Percentiles rank a stretch among this genome's conserved stretches.
These are phyloP conservation scores for Monascus ruber DNA, from an alignment of 2,329 filamentous ascomycete genomes.

Conservation along the genomic window DNA sequence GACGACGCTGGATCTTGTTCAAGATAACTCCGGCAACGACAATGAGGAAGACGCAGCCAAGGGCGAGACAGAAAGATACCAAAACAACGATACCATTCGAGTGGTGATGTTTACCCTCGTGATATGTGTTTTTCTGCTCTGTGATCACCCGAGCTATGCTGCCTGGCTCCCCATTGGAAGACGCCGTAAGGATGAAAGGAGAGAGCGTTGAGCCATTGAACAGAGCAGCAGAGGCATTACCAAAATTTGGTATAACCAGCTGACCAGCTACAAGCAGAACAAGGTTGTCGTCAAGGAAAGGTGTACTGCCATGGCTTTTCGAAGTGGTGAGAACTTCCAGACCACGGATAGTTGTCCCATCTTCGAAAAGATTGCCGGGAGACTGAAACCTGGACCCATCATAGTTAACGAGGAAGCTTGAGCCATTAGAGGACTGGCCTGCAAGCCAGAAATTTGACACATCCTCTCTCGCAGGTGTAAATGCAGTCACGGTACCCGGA, in stretches of 20 bases:
- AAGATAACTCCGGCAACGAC: slow-evolving; percentile 36
- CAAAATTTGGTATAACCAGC: slow-evolving; percentile 63
- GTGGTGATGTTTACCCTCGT: slow-evolving; percentile 17
- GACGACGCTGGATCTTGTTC: slow-evolving; percentile 36
- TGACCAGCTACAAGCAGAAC: slow-evolving; percentile 75
- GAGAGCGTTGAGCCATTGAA: slow-evolving; percentile 72
- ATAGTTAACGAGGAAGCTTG: slow-evolving; percentile 71
- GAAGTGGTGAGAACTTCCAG: slow-evolving; percentile 71
- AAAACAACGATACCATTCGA: slow-evolving; percentile 36
- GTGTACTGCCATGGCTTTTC: slow-evolving; percentile 52
- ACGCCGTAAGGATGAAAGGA: slow-evolving; percentile 72
- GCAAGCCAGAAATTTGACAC: slow-evolving; percentile 70
- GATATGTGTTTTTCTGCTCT: slow-evolving; percentile 58
- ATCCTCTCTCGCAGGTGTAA: slow-evolving; percentile 63
- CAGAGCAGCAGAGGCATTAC: slow-evolving; percentile 71
- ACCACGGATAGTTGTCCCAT: slow-evolving; percentile 59
- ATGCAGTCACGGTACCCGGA: slow-evolving; percentile 66
- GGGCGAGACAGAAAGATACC: slow-evolving; percentile 36
- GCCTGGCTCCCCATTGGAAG: slow-evolving; percentile 52
- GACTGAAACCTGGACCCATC: slow-evolving; percentile 61
- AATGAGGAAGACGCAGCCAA: slow-evolving; percentile 38
- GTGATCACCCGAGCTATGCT: slow-evolving; percentile 76
- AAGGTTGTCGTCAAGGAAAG: slow-evolving; percentile 55
- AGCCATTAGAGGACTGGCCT: slow-evolving; percentile 57
- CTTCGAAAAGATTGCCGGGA: slow-evolving; percentile 51